Conservation (phyloP, 257 asterid genomes). For the Apocynum venetum region DNA sequence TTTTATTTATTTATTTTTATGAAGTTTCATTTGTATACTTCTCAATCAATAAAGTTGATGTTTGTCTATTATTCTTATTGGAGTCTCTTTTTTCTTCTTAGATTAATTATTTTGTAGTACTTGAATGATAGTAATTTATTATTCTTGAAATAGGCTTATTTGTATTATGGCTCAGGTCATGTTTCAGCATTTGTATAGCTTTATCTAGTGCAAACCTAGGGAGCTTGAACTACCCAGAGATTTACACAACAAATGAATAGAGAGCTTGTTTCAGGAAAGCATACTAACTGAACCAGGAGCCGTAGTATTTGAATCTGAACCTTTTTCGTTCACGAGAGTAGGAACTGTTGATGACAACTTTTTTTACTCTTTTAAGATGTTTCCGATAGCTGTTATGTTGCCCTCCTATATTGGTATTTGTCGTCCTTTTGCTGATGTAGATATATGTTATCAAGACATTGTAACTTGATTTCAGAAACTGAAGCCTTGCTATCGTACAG, state of each 20-base stretch:
- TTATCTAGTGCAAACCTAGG: neutral
- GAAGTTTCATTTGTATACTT: neutral
- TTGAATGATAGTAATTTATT: neutral
- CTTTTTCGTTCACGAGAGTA: neutral
- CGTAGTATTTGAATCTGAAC: neutral
- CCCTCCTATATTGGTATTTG: neutral
- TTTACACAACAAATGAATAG: neutral
- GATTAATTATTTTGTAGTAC: neutral
- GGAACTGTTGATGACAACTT: neutral
- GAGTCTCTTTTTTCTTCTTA: neutral
- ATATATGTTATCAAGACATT: neutral
- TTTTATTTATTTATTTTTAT: neutral
- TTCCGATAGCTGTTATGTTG: neutral
- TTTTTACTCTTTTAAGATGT: neutral
- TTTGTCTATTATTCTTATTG: neutral
- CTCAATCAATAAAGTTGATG: neutral
- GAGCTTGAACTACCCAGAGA: neutral
- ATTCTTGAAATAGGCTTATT: neutral
- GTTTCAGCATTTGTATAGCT: neutral
- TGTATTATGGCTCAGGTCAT: neutral
- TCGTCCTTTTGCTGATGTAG: neutral
- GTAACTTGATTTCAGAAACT: neutral
- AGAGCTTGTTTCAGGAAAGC: neutral
- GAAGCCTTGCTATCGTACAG: neutral
- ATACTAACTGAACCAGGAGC: neutral